A percentile compares a stretch with the other conserved stretches of the same genome.
phyloP scores from a whole-genome alignment of 805 yeast genomes.

The Saturnispora quitensis region DNA sequence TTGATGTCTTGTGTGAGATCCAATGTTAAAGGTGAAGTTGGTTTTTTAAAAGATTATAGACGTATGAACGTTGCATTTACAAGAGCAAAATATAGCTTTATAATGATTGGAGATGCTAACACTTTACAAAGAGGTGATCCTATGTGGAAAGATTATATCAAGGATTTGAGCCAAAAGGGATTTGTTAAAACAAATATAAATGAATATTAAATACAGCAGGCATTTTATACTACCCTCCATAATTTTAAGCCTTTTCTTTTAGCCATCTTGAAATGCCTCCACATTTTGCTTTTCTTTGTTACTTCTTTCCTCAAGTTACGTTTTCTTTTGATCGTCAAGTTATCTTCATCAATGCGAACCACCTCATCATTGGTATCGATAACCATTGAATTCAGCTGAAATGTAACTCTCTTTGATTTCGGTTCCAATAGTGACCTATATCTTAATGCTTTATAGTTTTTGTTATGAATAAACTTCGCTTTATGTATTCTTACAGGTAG shows the following conservation, averaged over 20 bases:
- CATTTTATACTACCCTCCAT: not conserved
- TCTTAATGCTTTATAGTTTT: not conserved
- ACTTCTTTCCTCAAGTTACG: not conserved
- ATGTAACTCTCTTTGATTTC: not conserved
- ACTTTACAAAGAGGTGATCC: conserved; percentile 37
- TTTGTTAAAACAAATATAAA: conserved; percentile 7
- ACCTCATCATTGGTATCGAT: not conserved
- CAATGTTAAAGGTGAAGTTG: conserved; percentile 44
- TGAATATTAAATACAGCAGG: conserved; percentile 7
- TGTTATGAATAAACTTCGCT: not conserved
- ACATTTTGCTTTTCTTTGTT: not conserved
- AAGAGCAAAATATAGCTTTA: conserved; percentile 54
- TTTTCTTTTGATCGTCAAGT: not conserved
- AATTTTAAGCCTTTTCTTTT: not conserved
- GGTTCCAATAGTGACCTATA: not conserved
- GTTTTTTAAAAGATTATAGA: conserved; percentile 52
- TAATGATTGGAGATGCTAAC: conserved; percentile 52
- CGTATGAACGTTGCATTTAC: conserved; percentile 68
- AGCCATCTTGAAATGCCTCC: conserved; percentile 2
- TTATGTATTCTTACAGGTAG: not conserved
- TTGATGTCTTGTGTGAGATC: conserved; percentile 73
- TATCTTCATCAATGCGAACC: not conserved
- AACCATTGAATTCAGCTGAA: not conserved
- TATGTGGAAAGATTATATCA: conserved; percentile 44
- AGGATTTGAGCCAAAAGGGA: conserved; percentile 28